Evolutionary conservation across 2,329 filamentous ascomycete species (phyloP), one percentile per base, ranked within the genome.

Genomic region (Apiospora aurea): DNA sequence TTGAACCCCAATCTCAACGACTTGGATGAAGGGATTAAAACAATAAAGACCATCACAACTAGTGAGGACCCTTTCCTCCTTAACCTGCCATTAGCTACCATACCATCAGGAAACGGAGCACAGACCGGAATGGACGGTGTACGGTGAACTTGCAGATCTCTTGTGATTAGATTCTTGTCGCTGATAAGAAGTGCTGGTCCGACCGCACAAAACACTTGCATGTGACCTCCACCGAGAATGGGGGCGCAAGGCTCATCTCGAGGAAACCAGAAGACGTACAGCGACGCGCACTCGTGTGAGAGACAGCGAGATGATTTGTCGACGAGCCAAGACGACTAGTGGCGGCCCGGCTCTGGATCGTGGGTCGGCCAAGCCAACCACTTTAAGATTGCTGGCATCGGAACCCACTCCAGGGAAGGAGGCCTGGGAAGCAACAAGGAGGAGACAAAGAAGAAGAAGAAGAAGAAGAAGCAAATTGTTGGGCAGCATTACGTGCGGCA

Each of bases 311-410:
- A n/a, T 64, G 34, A 64, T 41, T 41, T 18, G 21, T 41, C 34
- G 3, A 64, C 21, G 57, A 64, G 57, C 57, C 57, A 64, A 64
- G 57, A 38, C 34, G 34, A 38, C 57, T 64, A 64, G 57, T n/a
- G 57, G 29, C 57, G 57, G 57, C 57, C 57, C 57, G 29, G 34
- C 57, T 21, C 18, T 64, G 29, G 57, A 18, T 41, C 29, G 57
- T 64, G 57, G 57, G 34, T 18, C 34, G n/a, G 57, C 57, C 57
- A 64, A 64, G 57, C 57, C n/a, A 41, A 24, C 53, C 53, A 61
- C 53, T 57, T 38, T 38, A 61, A 61, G 53, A 61, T 61, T 61
- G 16, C 34, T 18, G 57, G 29, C 57, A 64, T 41, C 16, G 18
- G 26, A 61, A 61, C 29, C 53, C 53, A 61, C 53, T 38, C 34